Percentiles rank a stretch among this genome's conserved stretches.
Conservation (phyloP, 1,284 basidiomycete genomes). For the Rhodotorula glutinis region DNA sequence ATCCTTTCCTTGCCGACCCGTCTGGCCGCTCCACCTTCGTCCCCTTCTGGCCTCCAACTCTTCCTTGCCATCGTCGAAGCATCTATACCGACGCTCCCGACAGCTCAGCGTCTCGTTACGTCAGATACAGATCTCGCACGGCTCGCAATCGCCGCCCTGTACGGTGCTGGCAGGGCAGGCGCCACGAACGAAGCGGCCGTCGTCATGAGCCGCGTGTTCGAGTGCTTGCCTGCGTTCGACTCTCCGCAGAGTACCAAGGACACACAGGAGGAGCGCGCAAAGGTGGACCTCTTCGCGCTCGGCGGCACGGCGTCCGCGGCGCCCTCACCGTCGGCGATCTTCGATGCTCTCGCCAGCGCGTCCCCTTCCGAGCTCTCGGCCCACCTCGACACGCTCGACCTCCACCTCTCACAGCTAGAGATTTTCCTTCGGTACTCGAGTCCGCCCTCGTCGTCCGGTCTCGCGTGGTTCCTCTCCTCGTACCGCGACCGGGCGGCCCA, state of each 20-base stretch:
- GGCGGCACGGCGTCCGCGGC: background rate
- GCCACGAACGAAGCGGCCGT: conserved; percentile 63
- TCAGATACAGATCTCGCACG: conserved; percentile 78
- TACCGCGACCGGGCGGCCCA: conserved; percentile 65
- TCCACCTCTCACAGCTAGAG: conserved; percentile 89
- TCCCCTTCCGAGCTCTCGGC: conserved; percentile 65
- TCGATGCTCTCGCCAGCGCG: conserved; percentile 45
- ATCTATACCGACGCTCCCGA: conserved; percentile 77
- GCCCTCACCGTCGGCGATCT: conserved; percentile 73
- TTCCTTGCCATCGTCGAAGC: conserved; percentile 76
- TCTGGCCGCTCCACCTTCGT: background rate
- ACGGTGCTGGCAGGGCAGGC: conserved; percentile 54
- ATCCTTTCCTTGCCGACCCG: conserved; percentile 55
- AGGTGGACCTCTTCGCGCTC: conserved; percentile 19
- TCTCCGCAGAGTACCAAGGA: background rate
- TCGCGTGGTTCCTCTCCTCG: conserved; percentile 81
- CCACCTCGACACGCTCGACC: conserved; percentile 81
- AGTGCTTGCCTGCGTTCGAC: conserved; percentile 76
- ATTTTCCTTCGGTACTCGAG: conserved; percentile 81
- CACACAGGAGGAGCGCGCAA: background rate
- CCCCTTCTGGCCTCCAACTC: conserved; percentile 56
- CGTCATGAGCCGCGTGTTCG: conserved; percentile 84
- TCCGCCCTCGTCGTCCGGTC: conserved; percentile 56
- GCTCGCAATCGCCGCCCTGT: conserved; percentile 81
- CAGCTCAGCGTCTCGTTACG: conserved; percentile 67